Evolutionary conservation across 208 protist species (phyloP), one percentile per base, ranked within the genome.

Genomic region (Acanthamoeba culbertsoni): DNA sequence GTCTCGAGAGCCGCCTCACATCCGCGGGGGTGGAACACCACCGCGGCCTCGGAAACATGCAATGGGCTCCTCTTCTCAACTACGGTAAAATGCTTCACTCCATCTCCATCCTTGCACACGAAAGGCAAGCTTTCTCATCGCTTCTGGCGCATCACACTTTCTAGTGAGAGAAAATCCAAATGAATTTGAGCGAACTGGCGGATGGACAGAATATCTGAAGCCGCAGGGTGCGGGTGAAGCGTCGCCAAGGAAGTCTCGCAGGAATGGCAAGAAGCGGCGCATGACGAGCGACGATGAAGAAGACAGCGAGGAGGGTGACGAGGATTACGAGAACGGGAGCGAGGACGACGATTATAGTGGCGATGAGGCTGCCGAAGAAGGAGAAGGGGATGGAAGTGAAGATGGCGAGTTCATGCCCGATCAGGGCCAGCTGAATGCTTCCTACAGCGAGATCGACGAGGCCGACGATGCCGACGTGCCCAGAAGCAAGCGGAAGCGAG

Each of bases 371-470:
- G 43, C 14, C 5, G 59, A 68, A 68, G 65, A 26, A 8, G 31
- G n/a, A 33, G 71, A 82, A 5, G 71, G 53, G 0, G 71, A 82
- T 23, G 71, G 35, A n/a, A 82, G 71, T 43, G 71, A 82, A 16
- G 59, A 68, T 26, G 71, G 71, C 18, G 71, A 82, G 43, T 82
- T 82, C 42, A 82, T 40, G 71, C 71, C 71, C 35, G 71, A 82
- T 20, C 42, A 35, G 5, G 28, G 42, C 5, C 71, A 53, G 28
- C 28, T 82, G 0, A 82, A 82, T 43, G 71, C 71, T 20, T 82
- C 71, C 43, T 82, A 82, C 71, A 82, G 71, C n/a, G 71, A 82
- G n/a, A 82, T 82, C 71, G 71, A 82, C 43, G 71, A 82, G 2
- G 71, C 71, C 37, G 71, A 82, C 43, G 71, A 82, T 31, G 71